Conservation (phyloP, 2,329 filamentous ascomycete species). For the Escovopsis sp. region DNA sequence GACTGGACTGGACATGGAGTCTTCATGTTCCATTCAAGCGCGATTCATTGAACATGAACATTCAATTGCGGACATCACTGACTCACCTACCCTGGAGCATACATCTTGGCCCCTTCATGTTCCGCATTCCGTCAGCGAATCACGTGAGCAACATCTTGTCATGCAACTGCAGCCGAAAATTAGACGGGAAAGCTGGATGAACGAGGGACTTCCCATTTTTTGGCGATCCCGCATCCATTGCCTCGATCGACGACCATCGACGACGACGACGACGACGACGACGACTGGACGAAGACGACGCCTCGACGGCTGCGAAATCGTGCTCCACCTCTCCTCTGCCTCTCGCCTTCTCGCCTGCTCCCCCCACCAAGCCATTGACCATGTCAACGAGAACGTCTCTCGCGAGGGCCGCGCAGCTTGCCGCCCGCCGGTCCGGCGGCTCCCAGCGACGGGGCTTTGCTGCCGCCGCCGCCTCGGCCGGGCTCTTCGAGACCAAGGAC, state of each 20-base stretch:
- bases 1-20: no score
- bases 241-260: no score
- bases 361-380: no score
- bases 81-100: no score
- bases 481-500: constrained; percentile 78
- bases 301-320: constrained; percentile 33
- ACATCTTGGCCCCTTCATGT: no score
- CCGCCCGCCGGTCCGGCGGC: constrained; percentile 40
- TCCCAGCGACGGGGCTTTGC: constrained; percentile 35
- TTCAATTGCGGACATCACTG: no score
- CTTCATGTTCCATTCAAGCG: no score
- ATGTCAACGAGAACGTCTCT: constrained; percentile 49
- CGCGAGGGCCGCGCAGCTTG: constrained; percentile 42
- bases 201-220: constrained; percentile 26
- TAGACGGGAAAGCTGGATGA: constrained; percentile 24
- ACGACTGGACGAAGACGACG: no score
- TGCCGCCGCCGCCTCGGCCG: constrained; percentile 47
- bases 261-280: no score
- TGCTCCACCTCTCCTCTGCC: constrained; percentile 25
- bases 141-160: constrained; percentile 19
- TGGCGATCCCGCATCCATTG: constrained; percentile 19
- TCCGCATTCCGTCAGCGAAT: constrained; percentile 6
- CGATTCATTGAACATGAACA: no score
- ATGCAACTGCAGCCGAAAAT: constrained; percentile 24
- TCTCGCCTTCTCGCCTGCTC: no score